Conservation (phyloP, 2,329 filamentous ascomycete genomes). For the Fusarium sp. region DNA sequence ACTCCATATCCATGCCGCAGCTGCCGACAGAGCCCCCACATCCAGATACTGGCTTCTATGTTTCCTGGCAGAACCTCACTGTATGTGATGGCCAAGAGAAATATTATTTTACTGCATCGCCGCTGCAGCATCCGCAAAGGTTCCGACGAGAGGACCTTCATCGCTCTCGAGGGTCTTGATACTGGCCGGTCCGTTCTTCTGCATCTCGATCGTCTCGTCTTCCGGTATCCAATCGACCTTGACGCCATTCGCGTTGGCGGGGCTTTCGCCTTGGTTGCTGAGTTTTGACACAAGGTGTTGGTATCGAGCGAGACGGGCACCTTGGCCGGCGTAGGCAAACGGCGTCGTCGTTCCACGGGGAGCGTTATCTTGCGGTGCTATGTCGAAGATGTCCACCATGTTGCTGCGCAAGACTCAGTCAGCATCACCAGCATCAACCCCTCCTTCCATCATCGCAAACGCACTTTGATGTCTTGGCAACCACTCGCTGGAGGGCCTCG, state of each 20-base stretch:
- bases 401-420: conserved; percentile 58
- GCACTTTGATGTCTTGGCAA: conserved; percentile 74
- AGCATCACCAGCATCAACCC: conserved; percentile 2
- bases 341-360: conserved; percentile 51
- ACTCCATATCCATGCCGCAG: conserved; percentile 9
- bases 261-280: conserved; percentile 56
- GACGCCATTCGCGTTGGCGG: conserved; percentile 51
- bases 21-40: conserved; percentile 3
- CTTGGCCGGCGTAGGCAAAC: conserved; percentile 65
- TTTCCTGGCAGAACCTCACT: not conserved
- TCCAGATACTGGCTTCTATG: not conserved
- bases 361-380: conserved; percentile 63
- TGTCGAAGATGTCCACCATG: conserved; percentile 76
- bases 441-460: conserved; percentile 31
- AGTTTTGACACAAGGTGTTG: conserved; percentile 72
- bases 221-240: conserved; percentile 68
- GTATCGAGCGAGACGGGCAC: conserved; percentile 68
- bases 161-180: conserved; percentile 50
- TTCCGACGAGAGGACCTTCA: conserved; percentile 64
- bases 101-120: conserved; percentile 55
- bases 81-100: not conserved
- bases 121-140: conserved; percentile 69
- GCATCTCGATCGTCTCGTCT: conserved; percentile 61
- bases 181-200: conserved; percentile 51
- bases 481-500: conserved; percentile 72